A percentile compares a stretch with the other conserved stretches of the same genome.
Evolutionary conservation across 208 protist genomes (phyloP).

Genomic region (Paratrypanosoma confusum): DNA sequence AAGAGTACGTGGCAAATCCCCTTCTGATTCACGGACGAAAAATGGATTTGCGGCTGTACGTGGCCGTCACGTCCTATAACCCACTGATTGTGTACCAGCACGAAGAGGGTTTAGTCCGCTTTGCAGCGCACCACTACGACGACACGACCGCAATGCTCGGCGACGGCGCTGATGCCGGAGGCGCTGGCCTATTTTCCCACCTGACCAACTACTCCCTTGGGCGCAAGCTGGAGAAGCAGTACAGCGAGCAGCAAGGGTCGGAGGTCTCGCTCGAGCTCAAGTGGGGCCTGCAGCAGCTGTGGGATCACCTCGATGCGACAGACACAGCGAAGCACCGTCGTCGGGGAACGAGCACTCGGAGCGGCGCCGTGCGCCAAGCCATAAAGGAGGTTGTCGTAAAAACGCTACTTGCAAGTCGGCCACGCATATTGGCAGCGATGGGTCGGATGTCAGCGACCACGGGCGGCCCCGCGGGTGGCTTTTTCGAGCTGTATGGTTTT

Average conservation of each 20-base stretch:
- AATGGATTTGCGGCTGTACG: conserved; percentile 93
- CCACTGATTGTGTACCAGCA: conserved; percentile 83
- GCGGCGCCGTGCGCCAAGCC: conserved; percentile 24
- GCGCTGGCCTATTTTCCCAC: conserved; percentile 56
- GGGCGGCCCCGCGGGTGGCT: conserved; percentile 35
- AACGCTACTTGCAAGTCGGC: conserved; percentile 51
- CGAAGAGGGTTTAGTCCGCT: conserved; percentile 89
- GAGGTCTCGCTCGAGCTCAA: conserved; percentile 31
- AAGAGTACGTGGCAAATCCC: conserved; percentile 91
- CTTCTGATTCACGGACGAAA: conserved; percentile 89
- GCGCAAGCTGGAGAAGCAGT: conserved; percentile 21
- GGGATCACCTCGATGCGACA: conserved; percentile 34
- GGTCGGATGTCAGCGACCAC: conserved; percentile 9
- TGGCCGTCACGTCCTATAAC: conserved; percentile 84
- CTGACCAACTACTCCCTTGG: conserved; percentile 91
- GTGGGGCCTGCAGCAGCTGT: conserved; percentile 52
- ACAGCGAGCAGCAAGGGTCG: background rate
- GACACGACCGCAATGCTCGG: background rate
- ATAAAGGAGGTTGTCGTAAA: conserved; percentile 63
- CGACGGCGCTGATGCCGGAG: background rate
- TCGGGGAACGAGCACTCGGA: background rate
- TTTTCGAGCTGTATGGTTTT: conserved; percentile 89
- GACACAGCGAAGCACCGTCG: background rate
- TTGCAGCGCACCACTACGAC: conserved; percentile 87
- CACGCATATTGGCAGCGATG: conserved; percentile 13